Conservation (phyloP, 352 stramenopile species). For the Globisporangium lucens region DNA sequence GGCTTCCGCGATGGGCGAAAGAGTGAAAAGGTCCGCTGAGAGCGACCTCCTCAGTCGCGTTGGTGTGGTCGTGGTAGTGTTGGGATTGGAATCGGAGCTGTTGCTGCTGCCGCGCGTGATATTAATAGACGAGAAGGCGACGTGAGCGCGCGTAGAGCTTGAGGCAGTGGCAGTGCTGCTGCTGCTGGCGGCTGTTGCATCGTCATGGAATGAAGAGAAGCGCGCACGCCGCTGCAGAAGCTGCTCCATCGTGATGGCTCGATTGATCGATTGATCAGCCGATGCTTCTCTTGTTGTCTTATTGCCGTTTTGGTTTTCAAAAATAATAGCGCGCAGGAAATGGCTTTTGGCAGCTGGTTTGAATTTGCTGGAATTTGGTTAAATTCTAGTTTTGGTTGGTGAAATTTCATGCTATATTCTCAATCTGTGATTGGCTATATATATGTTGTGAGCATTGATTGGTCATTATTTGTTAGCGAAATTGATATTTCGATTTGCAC, state of each 20-base stretch:
- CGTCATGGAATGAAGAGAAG: neutral
- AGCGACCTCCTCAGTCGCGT: neutral
- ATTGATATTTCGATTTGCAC: no score
- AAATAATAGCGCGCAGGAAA: neutral
- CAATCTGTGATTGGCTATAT: no score
- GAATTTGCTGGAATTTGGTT: no score
- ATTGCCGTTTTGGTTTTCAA: neutral
- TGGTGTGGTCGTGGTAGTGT: neutral
- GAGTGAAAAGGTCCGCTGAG: constrained; percentile 6
- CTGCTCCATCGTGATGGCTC: neutral
- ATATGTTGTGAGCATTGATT: no score
- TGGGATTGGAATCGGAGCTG: neutral
- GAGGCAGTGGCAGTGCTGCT: neutral
- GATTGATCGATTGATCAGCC: neutral
- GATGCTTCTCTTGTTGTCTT: neutral
- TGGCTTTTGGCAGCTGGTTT: no score
- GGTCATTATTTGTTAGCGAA: no score
- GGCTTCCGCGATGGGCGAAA: constrained; percentile 15
- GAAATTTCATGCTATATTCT: no score
- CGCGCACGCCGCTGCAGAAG: neutral
- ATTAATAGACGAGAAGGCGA: constrained; percentile 5
- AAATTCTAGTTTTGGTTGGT: no score
- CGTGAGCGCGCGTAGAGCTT: neutral
- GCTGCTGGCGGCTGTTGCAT: neutral
- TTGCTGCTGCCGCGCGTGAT: neutral